Conservation (phyloP, 106 monocot species). For the Dendrobium huoshanense region DNA sequence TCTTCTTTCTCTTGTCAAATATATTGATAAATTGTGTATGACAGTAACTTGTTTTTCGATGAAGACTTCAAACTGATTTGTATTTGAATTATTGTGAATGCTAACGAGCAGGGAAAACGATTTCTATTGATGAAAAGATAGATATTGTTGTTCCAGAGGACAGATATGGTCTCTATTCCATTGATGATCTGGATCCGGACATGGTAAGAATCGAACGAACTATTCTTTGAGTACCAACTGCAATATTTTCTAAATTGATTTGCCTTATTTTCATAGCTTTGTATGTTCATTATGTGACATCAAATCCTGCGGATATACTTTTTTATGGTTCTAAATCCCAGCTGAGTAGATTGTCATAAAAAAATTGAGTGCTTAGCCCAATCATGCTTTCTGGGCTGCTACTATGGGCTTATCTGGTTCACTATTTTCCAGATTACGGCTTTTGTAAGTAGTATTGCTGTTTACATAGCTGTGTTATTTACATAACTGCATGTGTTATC, state of each 20-base stretch:
- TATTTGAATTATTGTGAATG: constrained; percentile 6
- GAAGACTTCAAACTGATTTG: neutral
- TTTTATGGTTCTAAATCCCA: neutral
- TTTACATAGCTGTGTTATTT: neutral
- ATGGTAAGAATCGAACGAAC: constrained; percentile 42
- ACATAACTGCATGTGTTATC: neutral
- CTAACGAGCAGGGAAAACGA: constrained; percentile 61
- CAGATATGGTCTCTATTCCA: constrained; percentile 86
- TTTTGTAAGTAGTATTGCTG: neutral
- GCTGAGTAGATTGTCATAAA: neutral
- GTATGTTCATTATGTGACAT: neutral
- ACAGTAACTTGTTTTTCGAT: neutral
- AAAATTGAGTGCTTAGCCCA: neutral
- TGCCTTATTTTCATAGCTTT: neutral
- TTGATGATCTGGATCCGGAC: constrained; percentile 85
- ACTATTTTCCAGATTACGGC: neutral
- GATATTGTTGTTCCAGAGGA: constrained; percentile 85
- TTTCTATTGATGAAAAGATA: constrained; percentile 64
- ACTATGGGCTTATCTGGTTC: neutral
- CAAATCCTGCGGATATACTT: neutral
- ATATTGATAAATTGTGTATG: constrained; percentile 2
- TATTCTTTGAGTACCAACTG: neutral
- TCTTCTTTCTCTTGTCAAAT: neutral
- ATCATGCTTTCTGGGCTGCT: neutral
- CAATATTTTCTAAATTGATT: neutral